Evolutionary conservation across 1,284 basidiomycete species (phyloP), one percentile per base, ranked within the genome.

Genomic region (Meripilus lineatus): DNA sequence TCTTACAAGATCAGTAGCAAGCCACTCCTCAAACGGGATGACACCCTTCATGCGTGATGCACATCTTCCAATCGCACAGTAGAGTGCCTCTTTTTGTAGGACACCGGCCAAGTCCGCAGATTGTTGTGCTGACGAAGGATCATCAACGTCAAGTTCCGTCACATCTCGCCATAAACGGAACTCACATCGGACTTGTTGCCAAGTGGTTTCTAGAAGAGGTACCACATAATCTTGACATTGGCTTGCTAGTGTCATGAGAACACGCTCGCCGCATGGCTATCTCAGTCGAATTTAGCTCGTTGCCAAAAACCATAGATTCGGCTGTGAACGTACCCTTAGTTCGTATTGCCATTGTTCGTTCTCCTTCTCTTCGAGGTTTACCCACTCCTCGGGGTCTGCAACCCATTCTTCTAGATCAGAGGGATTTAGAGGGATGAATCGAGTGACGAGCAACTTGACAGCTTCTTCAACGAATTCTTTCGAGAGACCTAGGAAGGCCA

Each of bases 341-440:
- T 92, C 88, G 56, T 78, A 94, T 48, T 90, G 83, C 92, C 92
- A 95, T 48, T 84, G 77, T 23, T 91, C 89, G 48, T 84, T 86
- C 52, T 91, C 92, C 50, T 84, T 86, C 49, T 89, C 86, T 64
- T 93, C 89, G 2, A 77, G 61, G 47, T 90, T 85, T 4, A 92
- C 77, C 89, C 91, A 95, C 57, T 93, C 89, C 65, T 95, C 92
- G 0, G 91, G 89, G 62, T 93, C 89, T 21, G 75, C 72, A 66
- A 84, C 75, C 82, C 92, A 89, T 3, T 70, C 74, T 50, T 90
- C 80, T 4, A 94, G 72, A 61, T 94, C 91, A 4, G 73, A 66
- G 1, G 84, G 74, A 44, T 85, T 88, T 25, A 94, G 70, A 3
- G 89, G 89, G 58, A 95, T 83, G 56, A 93, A 87, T 20, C 85